Evolutionary conservation across 495 filamentous ascomycete genomes (phyloP).

Genomic region (Xylaria castorea): DNA sequence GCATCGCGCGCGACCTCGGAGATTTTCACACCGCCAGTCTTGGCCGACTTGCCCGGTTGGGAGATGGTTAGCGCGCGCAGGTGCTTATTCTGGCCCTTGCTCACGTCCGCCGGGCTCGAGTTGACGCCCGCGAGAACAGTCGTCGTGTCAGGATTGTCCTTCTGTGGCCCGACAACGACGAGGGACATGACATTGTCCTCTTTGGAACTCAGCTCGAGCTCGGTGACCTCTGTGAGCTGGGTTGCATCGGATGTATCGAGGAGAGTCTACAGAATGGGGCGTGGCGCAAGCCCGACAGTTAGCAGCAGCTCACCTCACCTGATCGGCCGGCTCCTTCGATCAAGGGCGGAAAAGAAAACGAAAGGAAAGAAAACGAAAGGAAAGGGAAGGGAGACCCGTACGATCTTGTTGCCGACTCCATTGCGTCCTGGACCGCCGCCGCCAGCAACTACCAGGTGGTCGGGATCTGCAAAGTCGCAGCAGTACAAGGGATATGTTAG

Average conservation of each 20-base stretch:
- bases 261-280: constrained; percentile 58
- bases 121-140: constrained; percentile 86
- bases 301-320: constrained; percentile 10
- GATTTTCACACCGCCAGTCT: constrained; percentile 52
- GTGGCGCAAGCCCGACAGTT: constrained; percentile 34
- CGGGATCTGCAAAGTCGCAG: constrained; percentile 83
- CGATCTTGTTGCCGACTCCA: constrained; percentile 92
- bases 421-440: constrained; percentile 86
- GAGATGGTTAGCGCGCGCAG: constrained; percentile 78
- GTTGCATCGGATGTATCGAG: constrained; percentile 68
- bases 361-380: background rate
- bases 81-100: constrained; percentile 84
- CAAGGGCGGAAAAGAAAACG: background rate
- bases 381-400: constrained; percentile 36
- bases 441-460: constrained; percentile 82
- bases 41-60: constrained; percentile 53
- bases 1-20: constrained; percentile 62
- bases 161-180: constrained; percentile 66
- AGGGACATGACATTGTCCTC: constrained; percentile 93
- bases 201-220: constrained; percentile 81
- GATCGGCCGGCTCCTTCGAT: background rate
- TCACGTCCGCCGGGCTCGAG: constrained; percentile 71
- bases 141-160: constrained; percentile 61
- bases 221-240: constrained; percentile 68
- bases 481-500: constrained; percentile 89